Evolutionary conservation across 768 basidiomycete genomes (phyloP), one percentile per base, ranked within the genome.

Genomic region (Lactifluus volemus): DNA sequence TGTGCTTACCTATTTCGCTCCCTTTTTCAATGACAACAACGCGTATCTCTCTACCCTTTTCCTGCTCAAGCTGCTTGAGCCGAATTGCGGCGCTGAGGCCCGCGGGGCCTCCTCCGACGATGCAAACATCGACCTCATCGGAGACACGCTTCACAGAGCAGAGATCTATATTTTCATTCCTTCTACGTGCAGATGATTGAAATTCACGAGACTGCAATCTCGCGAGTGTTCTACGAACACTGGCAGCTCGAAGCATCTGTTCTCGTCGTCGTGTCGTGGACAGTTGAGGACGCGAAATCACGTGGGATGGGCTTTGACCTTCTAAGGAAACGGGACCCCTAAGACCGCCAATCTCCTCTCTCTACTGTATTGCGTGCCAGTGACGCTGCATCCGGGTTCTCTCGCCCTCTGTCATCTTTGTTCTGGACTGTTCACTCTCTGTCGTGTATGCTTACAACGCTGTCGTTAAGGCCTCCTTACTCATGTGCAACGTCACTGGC

Each of bases 1-100:
- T 48, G 5, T 44, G 82, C 88, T 69, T 58, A 90, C 93, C 96
- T 44, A 92, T 83, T 81, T 98, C 96, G 15, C 79, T 77, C 11
- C 95, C 96, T 73, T 99, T 99, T 75, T 98, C 97, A 7, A 98
- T 78, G 0, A 99, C 88, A 47, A 99, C 89, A 7, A 99, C 93
- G 15, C 96, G 79, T 14, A 96, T 77, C 64, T 95, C 90, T 56
- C 81, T 81, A 0, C 88, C 91, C 47, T 78, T 81, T 71, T 92
- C 85, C 66, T 81, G 73, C 69, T 93, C 92, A 29, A 97, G 83
- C 73, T 98, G 95, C 75, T 96, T 98, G 55, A 99, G 76, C 5
- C 93, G 82, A 62, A 98, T 98, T 5, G 94, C 96, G n/a, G 96
- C 94, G 64, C 86, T 88, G 63, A 99, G 80, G 6, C 97, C 96